Percentiles rank a stretch among this genome's conserved stretches.
phyloP scores from a whole-genome alignment of 176 grass and related monocot species.

The Urochloa ruziziensis region DNA sequence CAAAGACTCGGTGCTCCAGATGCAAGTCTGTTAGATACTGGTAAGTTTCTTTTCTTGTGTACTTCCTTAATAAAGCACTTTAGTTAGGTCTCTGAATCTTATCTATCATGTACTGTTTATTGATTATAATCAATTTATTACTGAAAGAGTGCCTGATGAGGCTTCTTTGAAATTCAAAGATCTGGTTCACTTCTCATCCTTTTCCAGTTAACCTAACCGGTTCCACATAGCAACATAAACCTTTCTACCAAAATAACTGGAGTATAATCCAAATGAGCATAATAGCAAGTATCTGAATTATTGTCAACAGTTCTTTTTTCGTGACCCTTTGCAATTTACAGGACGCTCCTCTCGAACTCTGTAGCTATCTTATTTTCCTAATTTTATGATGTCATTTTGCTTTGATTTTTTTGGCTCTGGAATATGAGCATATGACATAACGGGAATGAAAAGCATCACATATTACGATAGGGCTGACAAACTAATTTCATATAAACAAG shows the following conservation, averaged over 20 bases:
- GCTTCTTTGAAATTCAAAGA: background rate
- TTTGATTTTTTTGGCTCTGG: background rate
- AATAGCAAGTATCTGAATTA: background rate
- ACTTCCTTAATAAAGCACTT: background rate
- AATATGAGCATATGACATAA: background rate
- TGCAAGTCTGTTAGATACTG: slow-evolving; percentile 99
- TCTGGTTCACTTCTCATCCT: background rate
- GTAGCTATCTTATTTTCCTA: background rate
- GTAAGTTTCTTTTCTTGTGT: slow-evolving; percentile 47
- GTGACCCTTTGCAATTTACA: background rate
- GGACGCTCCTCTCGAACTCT: background rate
- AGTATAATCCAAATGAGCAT: background rate
- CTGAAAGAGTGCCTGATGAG: background rate
- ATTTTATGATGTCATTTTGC: background rate
- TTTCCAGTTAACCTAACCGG: background rate
- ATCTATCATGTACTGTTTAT: background rate
- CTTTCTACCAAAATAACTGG: background rate
- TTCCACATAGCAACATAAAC: background rate
- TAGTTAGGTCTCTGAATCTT: background rate
- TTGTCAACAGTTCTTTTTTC: background rate
- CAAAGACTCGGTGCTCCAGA: slow-evolving; percentile 91
- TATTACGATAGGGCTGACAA: background rate
- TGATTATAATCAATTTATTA: background rate
- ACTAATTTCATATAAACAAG: background rate
- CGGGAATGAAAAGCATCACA: background rate